Conservation (phyloP, 1,139 yeast genomes). For the Yamadazyma friedrichii region DNA sequence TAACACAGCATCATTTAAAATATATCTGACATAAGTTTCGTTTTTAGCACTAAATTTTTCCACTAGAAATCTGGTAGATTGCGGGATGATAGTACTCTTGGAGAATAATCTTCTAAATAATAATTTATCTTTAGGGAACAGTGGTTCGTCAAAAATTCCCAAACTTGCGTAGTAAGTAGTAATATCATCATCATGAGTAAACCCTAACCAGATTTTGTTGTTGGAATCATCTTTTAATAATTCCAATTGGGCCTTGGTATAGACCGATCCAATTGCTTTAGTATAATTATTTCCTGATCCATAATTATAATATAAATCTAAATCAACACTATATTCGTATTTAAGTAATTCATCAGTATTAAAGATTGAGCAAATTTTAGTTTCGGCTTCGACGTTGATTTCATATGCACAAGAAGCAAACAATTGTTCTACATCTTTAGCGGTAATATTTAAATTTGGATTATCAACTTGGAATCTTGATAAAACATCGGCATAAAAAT, state of each 20-base stretch:
- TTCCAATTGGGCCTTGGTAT: conserved; percentile 47
- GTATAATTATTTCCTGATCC: conserved; percentile 52
- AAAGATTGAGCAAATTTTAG: conserved; percentile 50
- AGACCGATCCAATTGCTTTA: conserved; percentile 44
- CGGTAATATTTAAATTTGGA: conserved; percentile 34
- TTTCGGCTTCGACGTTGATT: conserved; percentile 47
- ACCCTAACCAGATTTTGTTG: conserved; percentile 43
- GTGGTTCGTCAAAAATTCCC: conserved; percentile 40
- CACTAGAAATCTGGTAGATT: conserved; percentile 52
- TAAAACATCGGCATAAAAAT: conserved; percentile 36
- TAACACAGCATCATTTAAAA: conserved; percentile 57
- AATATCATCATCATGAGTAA: conserved; percentile 62
- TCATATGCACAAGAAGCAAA: conserved; percentile 55
- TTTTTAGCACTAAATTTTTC: conserved; percentile 49
- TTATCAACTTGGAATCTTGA: conserved; percentile 36
- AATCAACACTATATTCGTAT: conserved; percentile 43
- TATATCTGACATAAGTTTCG: conserved; percentile 42
- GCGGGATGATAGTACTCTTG: conserved; percentile 51
- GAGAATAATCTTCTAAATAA: conserved; percentile 44
- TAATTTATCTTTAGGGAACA: conserved; percentile 23
- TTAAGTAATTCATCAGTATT: conserved; percentile 47
- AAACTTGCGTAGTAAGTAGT: conserved; percentile 49
- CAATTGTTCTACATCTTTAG: conserved; percentile 38
- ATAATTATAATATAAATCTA: conserved; percentile 43
- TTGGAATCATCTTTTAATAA: conserved; percentile 29